phyloP scores from a whole-genome alignment of 306 rosid species.

The Lablab purpureus region DNA sequence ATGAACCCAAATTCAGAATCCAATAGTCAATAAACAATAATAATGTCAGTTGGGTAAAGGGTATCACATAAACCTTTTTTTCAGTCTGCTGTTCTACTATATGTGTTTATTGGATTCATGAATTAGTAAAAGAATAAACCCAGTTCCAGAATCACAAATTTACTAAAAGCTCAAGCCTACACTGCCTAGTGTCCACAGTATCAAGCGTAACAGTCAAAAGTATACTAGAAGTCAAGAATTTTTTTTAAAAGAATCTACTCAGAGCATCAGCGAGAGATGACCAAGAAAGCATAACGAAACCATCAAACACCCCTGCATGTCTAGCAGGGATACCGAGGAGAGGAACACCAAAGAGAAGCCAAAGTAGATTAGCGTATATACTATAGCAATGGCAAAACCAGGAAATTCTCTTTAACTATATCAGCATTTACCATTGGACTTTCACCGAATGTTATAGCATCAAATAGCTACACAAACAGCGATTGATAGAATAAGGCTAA shows the following conservation, averaged over 20 bases:
- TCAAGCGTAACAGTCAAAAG: background rate
- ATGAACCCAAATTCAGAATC: background rate
- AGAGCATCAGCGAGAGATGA: background rate
- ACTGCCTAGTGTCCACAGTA: too few species aligned
- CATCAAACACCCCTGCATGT: constrained; percentile 16
- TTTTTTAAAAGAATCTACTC: background rate
- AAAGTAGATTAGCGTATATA: background rate
- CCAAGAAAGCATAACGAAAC: background rate
- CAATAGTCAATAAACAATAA: background rate
- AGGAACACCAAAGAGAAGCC: constrained; percentile 3
- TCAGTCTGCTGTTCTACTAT: background rate
- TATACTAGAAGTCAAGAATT: background rate
- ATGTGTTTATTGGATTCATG: background rate
- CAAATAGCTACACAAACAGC: constrained; percentile 6
- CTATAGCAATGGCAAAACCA: constrained; percentile 11
- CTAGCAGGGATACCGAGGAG: background rate
- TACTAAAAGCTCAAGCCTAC: too few species aligned
- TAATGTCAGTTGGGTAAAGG: background rate
- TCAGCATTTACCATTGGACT: constrained; percentile 5
- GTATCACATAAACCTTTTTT: background rate
- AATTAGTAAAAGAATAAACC: constrained; percentile 3
- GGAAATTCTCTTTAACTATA: background rate
- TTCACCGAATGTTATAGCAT: constrained; percentile 9
- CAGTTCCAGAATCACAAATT: background rate
- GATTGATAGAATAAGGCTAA: constrained; percentile 12